Evolutionary conservation across 2,329 filamentous ascomycete species (phyloP), one percentile per base, ranked within the genome.

Genomic region (Pseudonectria buxi): DNA sequence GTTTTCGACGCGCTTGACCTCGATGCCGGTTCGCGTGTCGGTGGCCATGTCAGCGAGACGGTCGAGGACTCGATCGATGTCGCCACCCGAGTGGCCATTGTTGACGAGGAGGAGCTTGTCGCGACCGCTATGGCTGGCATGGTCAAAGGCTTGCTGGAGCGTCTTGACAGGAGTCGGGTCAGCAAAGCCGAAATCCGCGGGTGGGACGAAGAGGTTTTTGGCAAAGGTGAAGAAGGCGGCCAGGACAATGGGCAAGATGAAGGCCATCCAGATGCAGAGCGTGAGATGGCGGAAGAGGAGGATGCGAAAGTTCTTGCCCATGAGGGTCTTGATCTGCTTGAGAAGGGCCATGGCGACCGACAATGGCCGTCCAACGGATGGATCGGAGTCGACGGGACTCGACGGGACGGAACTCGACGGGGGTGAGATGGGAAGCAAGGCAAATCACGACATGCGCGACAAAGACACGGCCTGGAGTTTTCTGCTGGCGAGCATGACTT

Each of bases 181-280:
- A 29, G 81, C 83, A 45, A 95, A 78, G 29, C 89, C 89, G 51
- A 74, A 94, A 3, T 72, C 64, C 1, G 83, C 82, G 2, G 85
- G 82, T 1, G 86, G 82, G 4, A 89, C 75, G 51, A 94, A 90
- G 44, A 95, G 76, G 56, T 89, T 89, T 48, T 85, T 81, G 12
- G 86, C 82, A 57, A 83, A 90, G 35, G 68, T 74, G 41, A 83
- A 69, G 49, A 82, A 78, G 14, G 71, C 61, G 27, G 74, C 69
- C 33, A 83, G 61, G 29, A 72, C 53, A 24, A 82, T 59, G 3
- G 79, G 79, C 2, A 82, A 63, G 14, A 81, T 26, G 32, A 83
- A 69, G 6, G 76, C 72, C 49, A 76, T 74, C 42, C 77, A 60
- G 29, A 70, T 39, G 3, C 76, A 75, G 14, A 71, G 63, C 5